Evolutionary conservation across 1,284 basidiomycete species (phyloP).

Genomic region (Puccinia hordei): DNA sequence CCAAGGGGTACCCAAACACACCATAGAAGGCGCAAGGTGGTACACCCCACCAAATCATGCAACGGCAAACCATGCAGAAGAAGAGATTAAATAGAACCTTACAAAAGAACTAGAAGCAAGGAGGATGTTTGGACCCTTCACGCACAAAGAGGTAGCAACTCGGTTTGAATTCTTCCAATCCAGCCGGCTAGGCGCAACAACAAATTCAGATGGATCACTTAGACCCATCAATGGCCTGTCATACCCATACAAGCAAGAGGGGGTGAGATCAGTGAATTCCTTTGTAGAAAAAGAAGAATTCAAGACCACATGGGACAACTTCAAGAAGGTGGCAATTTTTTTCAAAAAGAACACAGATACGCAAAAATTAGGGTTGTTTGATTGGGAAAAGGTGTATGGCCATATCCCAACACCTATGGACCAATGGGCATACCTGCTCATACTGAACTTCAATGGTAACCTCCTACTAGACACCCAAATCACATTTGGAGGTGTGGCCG

Average conservation of each 20-base stretch:
- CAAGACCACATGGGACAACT: background rate
- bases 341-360: background rate
- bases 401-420: background rate
- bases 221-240: background rate
- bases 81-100: background rate
- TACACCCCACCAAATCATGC: background rate
- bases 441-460: background rate
- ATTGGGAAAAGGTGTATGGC: background rate
- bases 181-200: background rate
- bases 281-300: background rate
- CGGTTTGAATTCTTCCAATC: background rate
- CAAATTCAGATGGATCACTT: background rate
- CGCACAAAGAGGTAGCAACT: background rate
- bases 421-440: background rate
- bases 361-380: no score
- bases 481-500: background rate
- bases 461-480: background rate
- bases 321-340: background rate
- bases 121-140: background rate
- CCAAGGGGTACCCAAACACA: background rate
- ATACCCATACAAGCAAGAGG: background rate
- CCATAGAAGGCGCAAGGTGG: background rate
- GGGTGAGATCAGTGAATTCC: background rate
- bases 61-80: background rate
- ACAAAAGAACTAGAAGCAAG: background rate